A percentile compares a stretch with the other conserved stretches of the same genome.
Evolutionary conservation across 257 asterid species (phyloP).

Genomic region (Dorcoceras hygrometricum): DNA sequence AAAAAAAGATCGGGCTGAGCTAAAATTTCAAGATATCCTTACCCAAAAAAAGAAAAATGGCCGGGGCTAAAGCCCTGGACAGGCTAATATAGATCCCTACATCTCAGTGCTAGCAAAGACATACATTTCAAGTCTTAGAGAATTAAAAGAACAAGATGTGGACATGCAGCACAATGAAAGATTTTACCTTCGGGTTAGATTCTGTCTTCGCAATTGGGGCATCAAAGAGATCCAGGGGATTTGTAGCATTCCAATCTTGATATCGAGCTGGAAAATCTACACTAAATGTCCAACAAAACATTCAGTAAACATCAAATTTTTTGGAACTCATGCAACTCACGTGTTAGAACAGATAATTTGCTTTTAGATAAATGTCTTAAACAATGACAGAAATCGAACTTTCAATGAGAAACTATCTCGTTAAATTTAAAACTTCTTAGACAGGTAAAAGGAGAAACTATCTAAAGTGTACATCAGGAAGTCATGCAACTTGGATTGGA

Average conservation of each 20-base stretch:
- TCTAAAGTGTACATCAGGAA: neutral
- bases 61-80: too few relatives aligned
- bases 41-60: too few relatives aligned
- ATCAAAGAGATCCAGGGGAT: constrained; percentile 81
- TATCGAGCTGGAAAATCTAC: constrained; percentile 80
- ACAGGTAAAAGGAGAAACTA: too few relatives aligned
- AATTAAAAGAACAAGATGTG: constrained; percentile 14
- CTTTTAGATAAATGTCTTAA: constrained; percentile 4
- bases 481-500: neutral
- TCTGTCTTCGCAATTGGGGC: constrained; percentile 74
- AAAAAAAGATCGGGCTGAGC: too few relatives aligned
- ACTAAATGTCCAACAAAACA: constrained; percentile 40
- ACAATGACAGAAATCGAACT: constrained; percentile 7
- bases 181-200: constrained; percentile 66
- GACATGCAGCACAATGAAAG: constrained; percentile 12
- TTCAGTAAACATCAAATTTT: constrained; percentile 18
- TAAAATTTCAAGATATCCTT: too few relatives aligned
- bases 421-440: constrained; percentile 3
- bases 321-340: constrained; percentile 21
- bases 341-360: constrained; percentile 4
- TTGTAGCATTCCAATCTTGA: constrained; percentile 82
- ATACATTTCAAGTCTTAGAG: neutral
- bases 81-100: too few relatives aligned
- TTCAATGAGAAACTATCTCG: constrained; percentile 18
- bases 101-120: constrained; percentile 1